These are phyloP conservation scores for Eimeria acervulina DNA, from an alignment of 169 alveolate genomes.

Conservation along the genomic window DNA sequence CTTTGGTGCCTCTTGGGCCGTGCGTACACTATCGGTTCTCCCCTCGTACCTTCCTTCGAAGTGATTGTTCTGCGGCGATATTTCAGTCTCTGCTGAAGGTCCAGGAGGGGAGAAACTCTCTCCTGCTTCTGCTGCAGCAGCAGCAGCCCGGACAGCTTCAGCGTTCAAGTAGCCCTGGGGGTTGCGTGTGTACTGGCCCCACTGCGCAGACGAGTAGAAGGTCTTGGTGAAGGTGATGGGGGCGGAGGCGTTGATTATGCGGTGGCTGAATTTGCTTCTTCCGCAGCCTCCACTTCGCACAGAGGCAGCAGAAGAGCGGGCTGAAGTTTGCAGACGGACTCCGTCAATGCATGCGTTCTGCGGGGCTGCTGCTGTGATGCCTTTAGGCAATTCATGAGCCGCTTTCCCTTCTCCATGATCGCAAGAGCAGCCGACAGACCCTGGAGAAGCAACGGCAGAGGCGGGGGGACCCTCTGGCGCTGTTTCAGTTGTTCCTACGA, in stretches of 20 bases:
- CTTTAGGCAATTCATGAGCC: background rate
- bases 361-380: background rate
- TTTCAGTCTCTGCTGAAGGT: background rate
- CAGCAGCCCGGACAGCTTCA: conserved; percentile 59
- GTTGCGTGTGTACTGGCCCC: conserved; percentile 17
- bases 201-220: background rate
- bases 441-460: background rate
- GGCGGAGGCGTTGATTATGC: conserved; percentile 24
- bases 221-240: conserved; percentile 52
- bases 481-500: background rate
- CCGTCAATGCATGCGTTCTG: background rate
- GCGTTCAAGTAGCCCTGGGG: conserved; percentile 62
- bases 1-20: background rate
- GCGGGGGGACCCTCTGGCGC: background rate
- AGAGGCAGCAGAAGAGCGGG: conserved; percentile 17
- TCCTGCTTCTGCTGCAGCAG: conserved; percentile 32
- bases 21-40: background rate
- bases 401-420: background rate
- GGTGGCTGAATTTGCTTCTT: background rate
- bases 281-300: background rate
- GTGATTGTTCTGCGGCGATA: background rate
- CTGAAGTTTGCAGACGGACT: background rate
- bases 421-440: background rate
- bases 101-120: background rate
- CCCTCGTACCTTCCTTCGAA: background rate